A percentile compares a stretch with the other conserved stretches of the same genome.
Evolutionary conservation across 2,329 filamentous ascomycete species (phyloP).

Genomic region (Xylogone sp.): DNA sequence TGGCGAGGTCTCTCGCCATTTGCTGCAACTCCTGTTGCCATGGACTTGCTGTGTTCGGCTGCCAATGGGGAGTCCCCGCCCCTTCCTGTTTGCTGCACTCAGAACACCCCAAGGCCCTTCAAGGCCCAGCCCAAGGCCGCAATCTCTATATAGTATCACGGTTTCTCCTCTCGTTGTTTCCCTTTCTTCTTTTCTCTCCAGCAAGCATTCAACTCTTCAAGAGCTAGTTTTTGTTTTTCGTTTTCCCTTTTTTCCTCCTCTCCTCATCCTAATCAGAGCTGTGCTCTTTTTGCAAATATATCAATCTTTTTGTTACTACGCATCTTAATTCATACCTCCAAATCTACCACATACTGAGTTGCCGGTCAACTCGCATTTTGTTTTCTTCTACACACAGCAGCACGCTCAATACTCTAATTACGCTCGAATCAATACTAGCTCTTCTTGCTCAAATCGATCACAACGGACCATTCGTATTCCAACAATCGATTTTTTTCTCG

Average conservation of each 20-base stretch:
- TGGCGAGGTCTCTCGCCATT: neutral
- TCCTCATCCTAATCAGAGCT: constrained; percentile 45
- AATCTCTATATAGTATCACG: neutral
- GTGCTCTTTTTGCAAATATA: constrained; percentile 33
- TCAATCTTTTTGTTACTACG: neutral
- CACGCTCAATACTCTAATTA: constrained; percentile 15
- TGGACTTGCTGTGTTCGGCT: neutral
- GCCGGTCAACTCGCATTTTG: constrained; percentile 52
- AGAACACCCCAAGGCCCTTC: neutral
- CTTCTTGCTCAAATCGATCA: constrained; percentile 35
- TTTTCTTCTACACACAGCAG: constrained; percentile 51
- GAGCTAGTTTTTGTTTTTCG: constrained; percentile 47
- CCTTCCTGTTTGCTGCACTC: neutral
- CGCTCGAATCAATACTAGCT: constrained; percentile 24
- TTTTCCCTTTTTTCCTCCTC: constrained; percentile 39
- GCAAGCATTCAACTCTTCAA: constrained; percentile 58
- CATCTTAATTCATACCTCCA: constrained; percentile 38
- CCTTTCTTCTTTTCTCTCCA: constrained; percentile 44
- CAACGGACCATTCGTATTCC: constrained; percentile 29
- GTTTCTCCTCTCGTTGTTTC: constrained; percentile 4
- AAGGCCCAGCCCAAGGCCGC: neutral
- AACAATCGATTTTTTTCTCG: constrained; percentile 10
- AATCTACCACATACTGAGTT: constrained; percentile 36
- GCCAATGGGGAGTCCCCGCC: neutral
- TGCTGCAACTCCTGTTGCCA: neutral